Percentiles rank a stretch among this genome's conserved stretches.
Conservation (phyloP, 176 grass and related monocot species). For the Ananas comosus region DNA sequence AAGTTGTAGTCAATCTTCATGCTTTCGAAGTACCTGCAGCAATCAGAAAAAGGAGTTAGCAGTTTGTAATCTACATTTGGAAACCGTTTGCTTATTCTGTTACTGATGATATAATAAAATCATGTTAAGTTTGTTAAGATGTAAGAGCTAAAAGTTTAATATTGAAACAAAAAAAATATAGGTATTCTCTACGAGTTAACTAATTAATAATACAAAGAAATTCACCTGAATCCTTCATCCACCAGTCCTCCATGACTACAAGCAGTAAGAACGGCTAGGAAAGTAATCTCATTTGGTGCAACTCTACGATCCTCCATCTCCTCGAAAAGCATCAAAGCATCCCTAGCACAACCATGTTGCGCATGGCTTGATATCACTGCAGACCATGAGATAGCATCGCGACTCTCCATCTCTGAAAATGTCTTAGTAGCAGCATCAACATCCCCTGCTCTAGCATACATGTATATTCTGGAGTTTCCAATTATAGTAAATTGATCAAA, state of each 20-base stretch:
- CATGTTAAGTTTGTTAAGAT: neutral
- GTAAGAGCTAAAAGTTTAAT: too few species aligned
- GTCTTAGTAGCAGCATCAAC: slow-evolving; percentile 41
- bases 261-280: slow-evolving; percentile 62
- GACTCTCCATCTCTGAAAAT: slow-evolving; percentile 60
- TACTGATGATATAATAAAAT: neutral
- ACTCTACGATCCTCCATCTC: slow-evolving; percentile 41
- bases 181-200: neutral
- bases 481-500: slow-evolving; percentile 38
- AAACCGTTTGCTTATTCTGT: too few species aligned
- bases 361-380: slow-evolving; percentile 62
- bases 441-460: slow-evolving; percentile 74
- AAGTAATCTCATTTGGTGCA: slow-evolving; percentile 58
- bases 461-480: slow-evolving; percentile 65
- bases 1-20: slow-evolving; percentile 44
- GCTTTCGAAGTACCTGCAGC: slow-evolving; percentile 50
- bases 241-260: slow-evolving; percentile 75
- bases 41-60: slow-evolving; percentile 2
- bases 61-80: too few species aligned
- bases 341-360: slow-evolving; percentile 52
- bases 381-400: slow-evolving; percentile 67
- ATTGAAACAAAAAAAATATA: too few species aligned
- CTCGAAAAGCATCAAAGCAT: slow-evolving; percentile 39
- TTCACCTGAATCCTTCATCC: slow-evolving; percentile 59
- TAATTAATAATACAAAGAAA: neutral